Base-by-base conservation (phyloP, 495 filamentous ascomycete genomes). In the Penicillium goetzii region DNA sequence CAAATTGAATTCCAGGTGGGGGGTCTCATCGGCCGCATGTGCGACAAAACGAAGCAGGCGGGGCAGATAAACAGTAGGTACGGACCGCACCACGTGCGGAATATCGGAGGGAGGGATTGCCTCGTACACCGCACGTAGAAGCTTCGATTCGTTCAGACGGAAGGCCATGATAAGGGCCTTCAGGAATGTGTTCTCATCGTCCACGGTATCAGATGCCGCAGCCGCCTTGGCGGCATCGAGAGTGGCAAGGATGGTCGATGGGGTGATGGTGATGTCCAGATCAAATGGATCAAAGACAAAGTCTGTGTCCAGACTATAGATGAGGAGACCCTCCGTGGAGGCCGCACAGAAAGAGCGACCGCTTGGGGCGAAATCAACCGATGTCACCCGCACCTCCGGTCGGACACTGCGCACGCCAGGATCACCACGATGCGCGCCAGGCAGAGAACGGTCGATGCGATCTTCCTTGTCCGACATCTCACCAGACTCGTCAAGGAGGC, bases 101-200 rank as follows among this genome's bases (percentile, higher is more conserved):
- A 99, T 91, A 67, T 92, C 91, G 17, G 80, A 76, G 38, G 87
- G 81, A 19, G 96, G 93, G 40, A 92, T 90, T 2, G 85, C 81
- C 78, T 94, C 91, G 76, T 96, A 97, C 12, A 97, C 92, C 28
- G 85, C 85, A 60, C 88, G 88, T 54, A 97, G 85, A 26, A 98
- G 81, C 53, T 84, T 83, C 3, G 82, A 81, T 68, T 94, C 88
- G 77, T 96, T 97, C 41, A 99, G 84, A 1, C 95, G 90, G 83
- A 99, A 98, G 1, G 93, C 91, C 94, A 98, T 97, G 60, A 97
- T 89, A 3, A 99, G 80, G 1, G 95, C 95, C 76, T 92, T 96
- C 36, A 97, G 83, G 77, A 89, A 97, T 41, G 96, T 91, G 66
- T 84, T 84, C 56, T 93, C 86, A 14, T 76, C 72, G 56, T 77